Conservation (phyloP, 805 yeast genomes). For the Teunomyces funiuensis region DNA sequence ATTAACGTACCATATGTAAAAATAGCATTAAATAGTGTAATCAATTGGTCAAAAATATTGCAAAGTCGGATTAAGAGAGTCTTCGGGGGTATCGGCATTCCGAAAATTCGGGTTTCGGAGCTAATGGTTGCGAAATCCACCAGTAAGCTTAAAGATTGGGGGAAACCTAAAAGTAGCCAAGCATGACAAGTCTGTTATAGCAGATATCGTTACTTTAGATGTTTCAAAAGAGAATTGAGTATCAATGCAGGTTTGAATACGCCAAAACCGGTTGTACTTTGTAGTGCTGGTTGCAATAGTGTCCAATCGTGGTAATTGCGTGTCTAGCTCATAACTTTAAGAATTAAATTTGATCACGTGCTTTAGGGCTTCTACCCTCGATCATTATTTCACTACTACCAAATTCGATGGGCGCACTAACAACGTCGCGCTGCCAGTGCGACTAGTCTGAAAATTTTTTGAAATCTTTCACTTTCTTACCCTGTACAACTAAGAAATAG, state of each 20-base stretch:
- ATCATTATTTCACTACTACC: neutral
- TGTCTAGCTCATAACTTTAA: too few relatives aligned
- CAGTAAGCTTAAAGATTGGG: neutral
- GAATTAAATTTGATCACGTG: too few relatives aligned
- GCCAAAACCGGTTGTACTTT: too few relatives aligned
- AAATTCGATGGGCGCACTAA: slow-evolving; percentile 2
- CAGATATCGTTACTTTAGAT: too few relatives aligned
- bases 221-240: too few relatives aligned
- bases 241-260: too few relatives aligned
- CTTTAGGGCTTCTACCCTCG: neutral
- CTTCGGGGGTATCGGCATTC: neutral
- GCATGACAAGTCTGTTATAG: too few relatives aligned
- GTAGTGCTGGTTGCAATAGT: too few relatives aligned
- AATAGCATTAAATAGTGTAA: too few relatives aligned
- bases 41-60: neutral
- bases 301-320: too few relatives aligned
- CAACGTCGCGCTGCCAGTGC: neutral
- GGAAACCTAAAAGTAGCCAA: too few relatives aligned
- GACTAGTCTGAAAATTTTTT: slow-evolving; percentile 4
- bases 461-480: slow-evolving; percentile 2
- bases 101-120: neutral
- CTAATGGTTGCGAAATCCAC: neutral
- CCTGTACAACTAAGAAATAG: slow-evolving; percentile 41
- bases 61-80: neutral
- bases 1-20: too few relatives aligned